Evolutionary conservation across 371 early-diverging fungal species (phyloP), one percentile per base, ranked within the genome.

Genomic region (Actinomucor elegans): DNA sequence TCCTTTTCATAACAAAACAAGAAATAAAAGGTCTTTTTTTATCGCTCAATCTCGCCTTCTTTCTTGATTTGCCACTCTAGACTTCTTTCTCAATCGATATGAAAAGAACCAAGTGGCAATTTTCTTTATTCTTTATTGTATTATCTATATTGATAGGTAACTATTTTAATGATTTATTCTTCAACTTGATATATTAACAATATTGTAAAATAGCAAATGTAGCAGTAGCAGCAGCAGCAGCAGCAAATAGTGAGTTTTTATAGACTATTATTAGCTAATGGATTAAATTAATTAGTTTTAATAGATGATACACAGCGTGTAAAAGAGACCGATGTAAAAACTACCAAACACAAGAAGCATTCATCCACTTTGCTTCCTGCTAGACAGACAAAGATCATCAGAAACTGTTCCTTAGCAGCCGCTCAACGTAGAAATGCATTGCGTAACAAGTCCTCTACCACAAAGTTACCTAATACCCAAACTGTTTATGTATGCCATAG

Each of bases 401-500:
- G 27, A 32, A 51, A 57, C 24, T 57, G 58, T 32, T 48, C 27
- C 17, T 34, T 35, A 17, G 43, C 51, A 37, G 26, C 43, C 6
- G 37, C 29, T 9, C 43, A 43, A n/a, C 24, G 21, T 23, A 48
- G 20, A 8, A 47, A 27, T 5, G n/a, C n/a, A n/a, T n/a, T n/a
- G n/a, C n/a, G n/a, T n/a, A n/a, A n/a, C n/a, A n/a, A n/a, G n/a
- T n/a, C n/a, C n/a, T n/a, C n/a, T n/a, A 43, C 28, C 27, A 49
- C n/a, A 18, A n/a, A 43, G 34, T 10, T 21, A 14, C n/a, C 32
- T 26, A 42, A 24, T 18, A 51, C 26, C 2, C 28, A 46, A 14
- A 57, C 46, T 15, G 31, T 45, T 38, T 57, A 44, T 37, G 52
- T 45, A 10, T 57, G 58, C 11, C 50, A 34, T 21, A 57, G 36